Percentiles rank a stretch among this genome's conserved stretches.
phyloP scores from a whole-genome alignment of 2,329 filamentous ascomycete genomes.

The Chaetothyriales sp. region DNA sequence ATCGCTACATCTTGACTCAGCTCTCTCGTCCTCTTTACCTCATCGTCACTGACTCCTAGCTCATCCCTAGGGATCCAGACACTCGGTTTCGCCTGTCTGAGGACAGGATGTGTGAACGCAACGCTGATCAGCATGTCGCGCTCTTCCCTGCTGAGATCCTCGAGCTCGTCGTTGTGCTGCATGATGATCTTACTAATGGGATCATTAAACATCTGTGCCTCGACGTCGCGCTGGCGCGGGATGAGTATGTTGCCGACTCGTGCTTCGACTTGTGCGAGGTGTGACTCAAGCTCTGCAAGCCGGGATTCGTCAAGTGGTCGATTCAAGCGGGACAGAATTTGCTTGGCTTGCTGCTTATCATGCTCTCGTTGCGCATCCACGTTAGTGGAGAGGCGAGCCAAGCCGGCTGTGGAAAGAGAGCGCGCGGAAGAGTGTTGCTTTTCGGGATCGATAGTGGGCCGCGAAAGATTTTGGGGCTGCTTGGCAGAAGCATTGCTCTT shows the following conservation, averaged over 20 bases:
- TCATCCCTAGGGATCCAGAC: slow-evolving; percentile 18
- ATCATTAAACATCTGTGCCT: slow-evolving; percentile 8
- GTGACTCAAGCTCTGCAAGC: slow-evolving; percentile 5
- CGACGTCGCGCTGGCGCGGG: slow-evolving; percentile 6
- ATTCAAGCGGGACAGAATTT: slow-evolving; percentile 5
- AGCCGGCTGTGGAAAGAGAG: neutral
- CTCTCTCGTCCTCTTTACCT: slow-evolving; percentile 11
- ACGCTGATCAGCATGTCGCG: slow-evolving; percentile 16
- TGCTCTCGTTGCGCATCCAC: slow-evolving; percentile 6
- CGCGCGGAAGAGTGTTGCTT: slow-evolving; percentile 1
- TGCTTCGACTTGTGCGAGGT: slow-evolving; percentile 1
- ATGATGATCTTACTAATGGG: slow-evolving; percentile 13
- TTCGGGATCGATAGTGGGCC: slow-evolving; percentile 1
- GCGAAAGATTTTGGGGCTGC: slow-evolving; percentile 1
- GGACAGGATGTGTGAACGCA: slow-evolving; percentile 17
- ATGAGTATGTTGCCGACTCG: slow-evolving; percentile 4
- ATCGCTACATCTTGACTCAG: slow-evolving; percentile 14
- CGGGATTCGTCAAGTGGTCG: slow-evolving; percentile 6
- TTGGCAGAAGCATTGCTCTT: neutral
- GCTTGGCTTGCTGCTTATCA: slow-evolving; percentile 6
- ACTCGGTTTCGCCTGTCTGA: slow-evolving; percentile 14
- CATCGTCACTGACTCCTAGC: slow-evolving; percentile 16
- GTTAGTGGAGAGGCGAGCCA: slow-evolving; percentile 3
- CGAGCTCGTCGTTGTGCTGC: slow-evolving; percentile 16
- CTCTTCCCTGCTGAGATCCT: slow-evolving; percentile 14